Conservation (phyloP, 495 filamentous ascomycete species). For the Tuber magnatum region DNA sequence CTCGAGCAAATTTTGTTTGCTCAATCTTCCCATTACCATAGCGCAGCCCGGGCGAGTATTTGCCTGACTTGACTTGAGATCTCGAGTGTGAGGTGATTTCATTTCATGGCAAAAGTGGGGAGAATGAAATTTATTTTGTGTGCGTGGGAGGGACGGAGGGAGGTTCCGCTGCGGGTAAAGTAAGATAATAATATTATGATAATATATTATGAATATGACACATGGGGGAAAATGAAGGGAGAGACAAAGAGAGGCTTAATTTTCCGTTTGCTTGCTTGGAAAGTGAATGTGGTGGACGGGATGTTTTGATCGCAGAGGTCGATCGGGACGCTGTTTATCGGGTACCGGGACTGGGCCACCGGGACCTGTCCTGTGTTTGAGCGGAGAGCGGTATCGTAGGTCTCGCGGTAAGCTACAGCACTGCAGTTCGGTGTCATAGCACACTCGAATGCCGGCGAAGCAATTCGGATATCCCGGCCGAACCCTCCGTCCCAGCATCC, state of each 20-base stretch:
- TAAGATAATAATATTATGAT: too few relatives aligned
- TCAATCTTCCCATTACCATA: neutral
- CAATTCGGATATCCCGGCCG: neutral
- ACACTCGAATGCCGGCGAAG: neutral
- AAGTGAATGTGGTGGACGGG: neutral
- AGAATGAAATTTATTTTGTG: neutral
- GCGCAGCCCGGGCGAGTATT: neutral
- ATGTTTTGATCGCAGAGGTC: neutral
- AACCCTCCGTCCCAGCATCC: neutral
- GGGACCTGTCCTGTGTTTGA: neutral
- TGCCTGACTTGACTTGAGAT: neutral
- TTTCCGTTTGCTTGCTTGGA: neutral
- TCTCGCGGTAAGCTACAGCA: neutral
- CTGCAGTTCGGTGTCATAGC: neutral
- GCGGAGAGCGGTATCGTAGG: neutral
- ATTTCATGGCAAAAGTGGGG: neutral
- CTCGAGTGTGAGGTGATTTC: neutral
- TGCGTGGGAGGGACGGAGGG: neutral
- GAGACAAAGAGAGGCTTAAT: neutral
- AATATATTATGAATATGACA: neutral
- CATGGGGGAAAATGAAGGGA: neutral
- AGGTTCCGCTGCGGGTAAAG: neutral
- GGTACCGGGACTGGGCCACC: neutral
- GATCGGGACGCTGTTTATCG: neutral
- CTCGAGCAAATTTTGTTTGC: neutral